Evolutionary conservation across 78 protist species (phyloP).

Genomic region (Protostelium mycophagum): DNA sequence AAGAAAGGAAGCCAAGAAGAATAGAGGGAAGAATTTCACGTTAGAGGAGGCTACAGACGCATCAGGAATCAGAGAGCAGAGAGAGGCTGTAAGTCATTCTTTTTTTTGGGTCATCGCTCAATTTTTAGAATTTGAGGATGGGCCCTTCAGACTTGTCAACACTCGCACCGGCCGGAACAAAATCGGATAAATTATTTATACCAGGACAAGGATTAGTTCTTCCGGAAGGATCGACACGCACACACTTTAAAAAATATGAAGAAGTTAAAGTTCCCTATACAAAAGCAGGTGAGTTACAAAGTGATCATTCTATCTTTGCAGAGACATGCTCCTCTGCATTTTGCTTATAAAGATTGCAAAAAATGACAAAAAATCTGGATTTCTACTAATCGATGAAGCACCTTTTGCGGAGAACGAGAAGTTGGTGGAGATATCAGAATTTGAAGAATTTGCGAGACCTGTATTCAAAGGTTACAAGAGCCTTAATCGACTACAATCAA

Average conservation of each 20-base stretch:
- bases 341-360: too few relatives aligned
- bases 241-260: background rate
- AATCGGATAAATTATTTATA: background rate
- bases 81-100: background rate
- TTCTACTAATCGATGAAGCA: too few relatives aligned
- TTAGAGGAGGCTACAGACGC: background rate
- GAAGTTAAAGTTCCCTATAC: background rate
- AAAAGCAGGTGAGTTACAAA: slow-evolving; percentile 68
- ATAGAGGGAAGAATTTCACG: background rate
- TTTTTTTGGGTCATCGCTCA: background rate
- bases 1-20: background rate
- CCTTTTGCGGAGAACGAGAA: slow-evolving; percentile 37
- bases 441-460: background rate
- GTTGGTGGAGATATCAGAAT: slow-evolving; percentile 9
- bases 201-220: background rate
- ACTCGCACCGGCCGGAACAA: background rate
- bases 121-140: background rate
- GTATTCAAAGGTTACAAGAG: slow-evolving; percentile 34
- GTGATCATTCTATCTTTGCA: too few relatives aligned
- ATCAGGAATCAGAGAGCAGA: background rate
- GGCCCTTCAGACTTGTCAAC: background rate
- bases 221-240: background rate
- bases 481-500: slow-evolving; percentile 62
- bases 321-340: too few relatives aligned
- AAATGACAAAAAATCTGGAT: too few relatives aligned